Base-by-base conservation (phyloP, 805 yeast species). In the Maudiozyma serrabonitensis region DNA sequence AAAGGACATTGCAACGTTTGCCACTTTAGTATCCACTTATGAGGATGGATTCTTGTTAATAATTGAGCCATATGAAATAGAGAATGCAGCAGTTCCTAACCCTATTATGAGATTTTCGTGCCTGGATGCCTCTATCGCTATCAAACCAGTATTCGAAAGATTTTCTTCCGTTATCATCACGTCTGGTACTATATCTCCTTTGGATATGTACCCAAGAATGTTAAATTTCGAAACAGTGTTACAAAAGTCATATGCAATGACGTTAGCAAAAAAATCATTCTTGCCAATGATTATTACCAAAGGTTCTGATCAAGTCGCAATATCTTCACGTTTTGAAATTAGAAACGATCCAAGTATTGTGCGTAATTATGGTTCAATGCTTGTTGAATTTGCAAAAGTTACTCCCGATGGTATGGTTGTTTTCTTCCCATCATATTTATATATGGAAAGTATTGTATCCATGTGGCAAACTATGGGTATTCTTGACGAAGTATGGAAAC, bases 381-480 rank as follows among this genome's bases (percentile, higher is more conserved):
- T 93, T 49, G 84, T 93, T 45, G 98, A 93, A 67, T 91, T 89
- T 64, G 79, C 98, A 13, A 93, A 93, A 60, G 84, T 88, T 47
- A 91, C 97, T 0, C 99, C 99, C 0, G 99, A 93, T 69, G 99
- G 99, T 4, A 73, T 93, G 77, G 99, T 93, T 45, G 97, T 93
- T 39, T 93, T 93, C 72, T 93, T 93, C 69, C 99, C 99, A 0
- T 86, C 96, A 1, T 93, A 93, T 73, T 73, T 93, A 38, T 95
- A 93, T 66, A 93, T 93, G 99, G 99, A 93, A 67, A 86, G 95
- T 59, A 93, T 93, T 59, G 91, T 93, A 41, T 87, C 96, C 1
- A 90, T 88, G 87, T 93, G 99, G 99, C 99, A 93, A 70, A 84
- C 83, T 13, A 93, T 93, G 97, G 98, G 98, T 46, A 90, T 93